Evolutionary conservation across 331 rosid genomes (phyloP).

Genomic region (Saraca asoca): DNA sequence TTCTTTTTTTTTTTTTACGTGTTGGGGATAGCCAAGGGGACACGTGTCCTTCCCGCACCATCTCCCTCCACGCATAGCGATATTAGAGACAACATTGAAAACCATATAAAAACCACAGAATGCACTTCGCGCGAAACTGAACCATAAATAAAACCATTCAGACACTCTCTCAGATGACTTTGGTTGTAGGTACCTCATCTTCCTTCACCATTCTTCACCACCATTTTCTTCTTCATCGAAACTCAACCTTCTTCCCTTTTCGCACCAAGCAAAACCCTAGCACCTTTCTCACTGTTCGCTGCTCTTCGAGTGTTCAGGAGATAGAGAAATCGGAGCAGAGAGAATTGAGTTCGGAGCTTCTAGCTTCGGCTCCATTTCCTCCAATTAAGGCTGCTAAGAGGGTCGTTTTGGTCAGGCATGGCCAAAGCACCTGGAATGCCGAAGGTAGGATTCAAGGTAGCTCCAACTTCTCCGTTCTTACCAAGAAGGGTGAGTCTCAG

Average conservation of each 20-base stretch:
- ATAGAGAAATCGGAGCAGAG: constrained; percentile 32
- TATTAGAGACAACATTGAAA: constrained; percentile 34
- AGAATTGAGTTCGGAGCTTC: constrained; percentile 41
- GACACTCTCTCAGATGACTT: constrained; percentile 38
- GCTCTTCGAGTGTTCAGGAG: constrained; percentile 54
- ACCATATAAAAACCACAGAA: constrained; percentile 30
- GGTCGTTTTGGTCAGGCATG: constrained; percentile 88
- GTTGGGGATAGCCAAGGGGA: too few species aligned
- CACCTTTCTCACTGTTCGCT: constrained; percentile 36
- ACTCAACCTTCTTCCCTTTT: constrained; percentile 28
- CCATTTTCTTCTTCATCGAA: constrained; percentile 19
- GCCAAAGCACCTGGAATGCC: constrained; percentile 96
- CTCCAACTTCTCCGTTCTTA: constrained; percentile 79
- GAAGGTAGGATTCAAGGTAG: constrained; percentile 96
- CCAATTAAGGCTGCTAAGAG: constrained; percentile 62
- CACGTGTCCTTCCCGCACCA: constrained; percentile 41
- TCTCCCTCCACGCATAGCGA: constrained; percentile 26
- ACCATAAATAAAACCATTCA: not conserved
- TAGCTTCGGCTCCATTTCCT: constrained; percentile 46
- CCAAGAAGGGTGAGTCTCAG: constrained; percentile 87
- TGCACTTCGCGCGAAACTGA: not conserved
- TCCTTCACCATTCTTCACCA: not conserved
- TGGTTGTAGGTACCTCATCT: constrained; percentile 26
- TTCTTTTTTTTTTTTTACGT: too few species aligned
- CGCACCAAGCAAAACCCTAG: constrained; percentile 6